phyloP scores from a whole-genome alignment of 2,329 filamentous ascomycete genomes.

The Ophiosphaerella narmari region DNA sequence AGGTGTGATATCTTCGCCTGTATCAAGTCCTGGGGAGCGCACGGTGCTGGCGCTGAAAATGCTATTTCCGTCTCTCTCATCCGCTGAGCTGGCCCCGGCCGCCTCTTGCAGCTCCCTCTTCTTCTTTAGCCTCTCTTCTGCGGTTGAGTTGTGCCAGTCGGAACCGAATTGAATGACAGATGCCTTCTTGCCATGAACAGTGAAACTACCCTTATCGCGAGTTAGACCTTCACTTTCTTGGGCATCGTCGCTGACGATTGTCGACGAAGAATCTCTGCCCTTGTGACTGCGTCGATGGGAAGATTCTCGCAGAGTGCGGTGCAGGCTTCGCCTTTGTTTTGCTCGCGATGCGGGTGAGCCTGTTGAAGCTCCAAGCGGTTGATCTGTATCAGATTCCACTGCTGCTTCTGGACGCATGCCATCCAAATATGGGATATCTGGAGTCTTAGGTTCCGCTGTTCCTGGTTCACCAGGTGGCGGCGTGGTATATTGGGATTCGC shows the following conservation, averaged over 20 bases:
- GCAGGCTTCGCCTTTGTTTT: slow-evolving; percentile 82
- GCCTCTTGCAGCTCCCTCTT: slow-evolving; percentile 45
- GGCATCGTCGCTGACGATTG: slow-evolving; percentile 53
- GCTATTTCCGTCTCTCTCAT: slow-evolving; percentile 32
- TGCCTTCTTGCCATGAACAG: slow-evolving; percentile 96
- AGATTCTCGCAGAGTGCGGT: slow-evolving; percentile 85
- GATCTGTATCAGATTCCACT: slow-evolving; percentile 38
- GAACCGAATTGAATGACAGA: slow-evolving; percentile 94
- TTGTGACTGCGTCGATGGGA: slow-evolving; percentile 72
- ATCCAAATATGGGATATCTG: slow-evolving; percentile 28
- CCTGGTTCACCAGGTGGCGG: slow-evolving; percentile 36
- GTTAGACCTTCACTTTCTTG: slow-evolving; percentile 70
- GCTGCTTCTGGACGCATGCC: slow-evolving; percentile 29
- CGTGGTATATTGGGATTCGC: slow-evolving; percentile 39
- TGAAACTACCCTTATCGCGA: slow-evolving; percentile 85
- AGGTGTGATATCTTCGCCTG: slow-evolving; percentile 25
- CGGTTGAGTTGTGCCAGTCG: slow-evolving; percentile 72
- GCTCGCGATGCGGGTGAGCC: slow-evolving; percentile 60
- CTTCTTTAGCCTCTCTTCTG: slow-evolving; percentile 46
- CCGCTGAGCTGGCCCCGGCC: slow-evolving; percentile 28
- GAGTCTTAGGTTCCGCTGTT: slow-evolving; percentile 26
- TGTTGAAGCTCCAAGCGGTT: slow-evolving; percentile 27
- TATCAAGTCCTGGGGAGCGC: slow-evolving; percentile 22
- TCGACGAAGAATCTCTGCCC: slow-evolving; percentile 73
- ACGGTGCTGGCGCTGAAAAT: slow-evolving; percentile 31